Evolutionary conservation across 495 filamentous ascomycete genomes (phyloP).

Genomic region (Penicillium pulvis): DNA sequence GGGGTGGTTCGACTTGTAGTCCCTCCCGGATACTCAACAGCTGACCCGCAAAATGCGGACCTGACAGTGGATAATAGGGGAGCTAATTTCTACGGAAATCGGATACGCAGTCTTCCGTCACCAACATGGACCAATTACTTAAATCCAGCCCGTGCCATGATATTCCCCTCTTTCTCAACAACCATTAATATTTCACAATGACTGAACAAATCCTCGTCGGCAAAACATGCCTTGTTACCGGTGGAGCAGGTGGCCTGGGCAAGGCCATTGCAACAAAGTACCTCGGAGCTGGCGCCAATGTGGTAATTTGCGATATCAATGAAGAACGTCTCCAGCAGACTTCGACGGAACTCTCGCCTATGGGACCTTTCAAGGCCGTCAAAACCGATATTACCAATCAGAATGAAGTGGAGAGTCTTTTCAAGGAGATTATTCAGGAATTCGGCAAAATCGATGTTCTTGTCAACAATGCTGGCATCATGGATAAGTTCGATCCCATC

Average conservation of each 20-base stretch:
- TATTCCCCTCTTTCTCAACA: background rate
- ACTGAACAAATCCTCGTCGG: slow-evolving; percentile 29
- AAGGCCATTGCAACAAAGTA: slow-evolving; percentile 43
- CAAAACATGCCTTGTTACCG: slow-evolving; percentile 45
- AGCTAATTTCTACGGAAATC: slow-evolving; percentile 12
- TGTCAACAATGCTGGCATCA: slow-evolving; percentile 51
- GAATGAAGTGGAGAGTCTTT: slow-evolving; percentile 38
- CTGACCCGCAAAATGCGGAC: background rate
- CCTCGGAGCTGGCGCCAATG: slow-evolving; percentile 39
- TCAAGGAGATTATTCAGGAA: slow-evolving; percentile 31
- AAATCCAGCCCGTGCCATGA: background rate
- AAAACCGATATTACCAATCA: slow-evolving; percentile 44
- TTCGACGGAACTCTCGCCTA: slow-evolving; percentile 41
- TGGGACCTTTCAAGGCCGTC: slow-evolving; percentile 37
- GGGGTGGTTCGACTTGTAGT: background rate
- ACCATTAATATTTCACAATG: slow-evolving; percentile 13
- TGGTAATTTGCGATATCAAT: slow-evolving; percentile 49
- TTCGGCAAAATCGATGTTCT: slow-evolving; percentile 42
- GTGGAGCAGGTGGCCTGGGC: slow-evolving; percentile 47
- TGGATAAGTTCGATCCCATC: slow-evolving; percentile 59
- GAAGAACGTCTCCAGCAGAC: slow-evolving; percentile 33
- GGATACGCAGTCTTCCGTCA: slow-evolving; percentile 14
- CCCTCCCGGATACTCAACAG: background rate
- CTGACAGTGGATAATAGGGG: background rate
- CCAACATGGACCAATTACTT: slow-evolving; percentile 8